Evolutionary conservation across 441 rosid species (phyloP).

Genomic region (Iberis amara): DNA sequence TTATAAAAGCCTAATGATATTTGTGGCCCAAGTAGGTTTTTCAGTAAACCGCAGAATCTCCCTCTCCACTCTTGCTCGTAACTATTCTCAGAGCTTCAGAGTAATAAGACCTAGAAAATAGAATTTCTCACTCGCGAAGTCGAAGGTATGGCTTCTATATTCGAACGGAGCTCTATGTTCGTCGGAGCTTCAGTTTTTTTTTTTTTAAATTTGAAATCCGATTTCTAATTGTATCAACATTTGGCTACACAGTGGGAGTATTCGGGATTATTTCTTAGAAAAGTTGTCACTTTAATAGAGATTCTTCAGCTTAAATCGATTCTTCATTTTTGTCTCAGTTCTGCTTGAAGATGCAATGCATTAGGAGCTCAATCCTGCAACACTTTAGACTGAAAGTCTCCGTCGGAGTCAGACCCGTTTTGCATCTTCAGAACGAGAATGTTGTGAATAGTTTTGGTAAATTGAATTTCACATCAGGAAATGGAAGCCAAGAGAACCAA

Average conservation of each 20-base stretch:
- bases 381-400: slow-evolving; percentile 38
- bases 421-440: slow-evolving; percentile 22
- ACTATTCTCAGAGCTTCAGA: slow-evolving; percentile 11
- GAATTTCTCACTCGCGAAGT: neutral
- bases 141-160: slow-evolving; percentile 19
- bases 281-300: neutral
- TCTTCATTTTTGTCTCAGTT: slow-evolving; percentile 8
- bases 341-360: slow-evolving; percentile 39
- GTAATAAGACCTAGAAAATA: slow-evolving; percentile 2
- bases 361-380: slow-evolving; percentile 50
- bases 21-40: neutral
- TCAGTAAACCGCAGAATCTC: neutral
- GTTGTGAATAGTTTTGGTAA: slow-evolving; percentile 28
- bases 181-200: neutral
- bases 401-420: slow-evolving; percentile 31
- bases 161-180: neutral
- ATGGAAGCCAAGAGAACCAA: slow-evolving; percentile 36
- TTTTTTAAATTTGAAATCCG: too few species aligned
- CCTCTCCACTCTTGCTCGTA: neutral
- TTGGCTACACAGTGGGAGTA: neutral
- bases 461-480: slow-evolving; percentile 35
- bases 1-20: too few species aligned
- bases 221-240: too few species aligned
- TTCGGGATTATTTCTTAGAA: neutral
- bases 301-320: neutral